phyloP scores from a whole-genome alignment of 2,329 filamentous ascomycete genomes.

The Venturia nashicola region DNA sequence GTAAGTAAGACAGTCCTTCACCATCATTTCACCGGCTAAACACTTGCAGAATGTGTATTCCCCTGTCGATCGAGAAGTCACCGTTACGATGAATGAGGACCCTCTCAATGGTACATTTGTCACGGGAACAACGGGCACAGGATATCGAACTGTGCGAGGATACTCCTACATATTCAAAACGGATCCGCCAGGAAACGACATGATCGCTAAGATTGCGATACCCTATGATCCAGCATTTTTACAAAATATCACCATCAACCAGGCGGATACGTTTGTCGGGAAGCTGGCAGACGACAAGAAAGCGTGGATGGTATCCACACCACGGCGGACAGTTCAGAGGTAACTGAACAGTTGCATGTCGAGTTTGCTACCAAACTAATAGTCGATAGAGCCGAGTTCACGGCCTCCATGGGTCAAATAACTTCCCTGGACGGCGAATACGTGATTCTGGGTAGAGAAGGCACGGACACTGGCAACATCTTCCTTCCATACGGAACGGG shows the following conservation, averaged over 20 bases:
- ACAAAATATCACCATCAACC: conserved; percentile 14
- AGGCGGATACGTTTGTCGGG: conserved; percentile 13
- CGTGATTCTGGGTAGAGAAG: conserved; percentile 19
- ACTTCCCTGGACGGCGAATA: conserved; percentile 22
- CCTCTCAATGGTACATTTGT: conserved; percentile 21
- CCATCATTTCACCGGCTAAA: background rate
- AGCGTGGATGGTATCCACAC: conserved; percentile 24
- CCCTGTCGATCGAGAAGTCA: conserved; percentile 19
- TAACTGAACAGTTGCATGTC: background rate
- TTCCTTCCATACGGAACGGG: conserved; percentile 24
- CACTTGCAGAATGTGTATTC: conserved; percentile 18
- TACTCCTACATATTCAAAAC: conserved; percentile 23
- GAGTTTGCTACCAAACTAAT: background rate
- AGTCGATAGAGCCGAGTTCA: conserved; percentile 4
- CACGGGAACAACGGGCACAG: conserved; percentile 17
- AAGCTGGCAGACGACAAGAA: conserved; percentile 13
- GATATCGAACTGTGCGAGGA: conserved; percentile 18
- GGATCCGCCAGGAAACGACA: conserved; percentile 21
- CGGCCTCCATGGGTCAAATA: conserved; percentile 21
- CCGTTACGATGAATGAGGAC: conserved; percentile 19
- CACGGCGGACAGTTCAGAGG: conserved; percentile 18
- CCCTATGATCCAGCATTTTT: conserved; percentile 18
- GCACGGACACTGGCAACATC: conserved; percentile 18
- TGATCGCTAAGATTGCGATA: conserved; percentile 23
- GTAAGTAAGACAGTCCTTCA: conserved; percentile 1